These are phyloP conservation scores for Adansonia gregorii DNA, from an alignment of 441 rosid species.

Conservation along the genomic window DNA sequence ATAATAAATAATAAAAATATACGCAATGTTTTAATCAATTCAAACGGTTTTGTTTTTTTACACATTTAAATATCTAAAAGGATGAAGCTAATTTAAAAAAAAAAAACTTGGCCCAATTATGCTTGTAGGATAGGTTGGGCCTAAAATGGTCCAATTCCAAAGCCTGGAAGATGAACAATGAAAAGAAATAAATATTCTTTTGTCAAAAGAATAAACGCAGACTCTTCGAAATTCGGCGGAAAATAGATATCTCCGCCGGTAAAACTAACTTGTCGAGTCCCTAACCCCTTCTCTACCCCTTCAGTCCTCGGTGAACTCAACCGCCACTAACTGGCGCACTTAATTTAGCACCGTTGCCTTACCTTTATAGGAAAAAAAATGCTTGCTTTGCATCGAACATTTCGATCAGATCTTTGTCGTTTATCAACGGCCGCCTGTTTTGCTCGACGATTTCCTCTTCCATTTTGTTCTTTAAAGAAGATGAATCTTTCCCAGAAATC, in stretches of 20 bases:
- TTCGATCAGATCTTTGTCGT: background rate
- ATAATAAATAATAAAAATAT: too few relatives aligned
- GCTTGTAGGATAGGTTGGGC: background rate
- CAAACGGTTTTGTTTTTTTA: too few relatives aligned
- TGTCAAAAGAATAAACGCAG: background rate
- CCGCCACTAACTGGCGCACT: background rate
- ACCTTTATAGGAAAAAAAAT: background rate
- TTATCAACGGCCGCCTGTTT: background rate
- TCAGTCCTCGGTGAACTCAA: constrained; percentile 17
- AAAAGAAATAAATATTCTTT: too few relatives aligned
- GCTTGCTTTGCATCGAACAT: background rate
- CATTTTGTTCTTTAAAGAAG: background rate
- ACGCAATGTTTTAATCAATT: too few relatives aligned
- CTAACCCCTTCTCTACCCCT: background rate
- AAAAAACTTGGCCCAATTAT: background rate
- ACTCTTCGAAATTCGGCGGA: background rate
- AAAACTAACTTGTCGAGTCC: background rate
- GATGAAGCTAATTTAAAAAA: too few relatives aligned
- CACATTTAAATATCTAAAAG: too few relatives aligned
- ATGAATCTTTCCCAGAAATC: constrained; percentile 20
- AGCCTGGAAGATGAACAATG: background rate
- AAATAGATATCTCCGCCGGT: background rate
- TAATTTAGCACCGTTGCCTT: background rate
- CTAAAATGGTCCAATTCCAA: constrained; percentile 4
- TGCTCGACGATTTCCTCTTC: constrained; percentile 23